Evolutionary conservation across 1,139 yeast genomes (phyloP).

Genomic region (Diutina catenulata): DNA sequence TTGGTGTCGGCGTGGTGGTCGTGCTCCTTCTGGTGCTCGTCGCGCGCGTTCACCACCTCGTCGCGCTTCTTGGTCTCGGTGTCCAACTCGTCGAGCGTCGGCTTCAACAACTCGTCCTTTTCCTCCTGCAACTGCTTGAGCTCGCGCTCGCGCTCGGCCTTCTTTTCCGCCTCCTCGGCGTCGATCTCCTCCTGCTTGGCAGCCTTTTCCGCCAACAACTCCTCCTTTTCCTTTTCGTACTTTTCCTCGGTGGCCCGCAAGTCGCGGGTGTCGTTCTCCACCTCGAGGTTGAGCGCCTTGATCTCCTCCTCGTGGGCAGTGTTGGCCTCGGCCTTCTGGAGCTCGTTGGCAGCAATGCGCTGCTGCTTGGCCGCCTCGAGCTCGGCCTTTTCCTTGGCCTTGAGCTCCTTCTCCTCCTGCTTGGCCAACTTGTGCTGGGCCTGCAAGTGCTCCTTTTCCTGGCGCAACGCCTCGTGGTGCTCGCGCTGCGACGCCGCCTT

Average conservation of each 20-base stretch:
- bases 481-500: conserved; percentile 68
- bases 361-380: conserved; percentile 13
- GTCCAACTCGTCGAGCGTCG: conserved; percentile 29
- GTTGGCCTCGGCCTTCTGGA: conserved; percentile 28
- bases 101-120: conserved; percentile 30
- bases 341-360: conserved; percentile 33
- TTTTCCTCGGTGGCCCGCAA: conserved; percentile 21
- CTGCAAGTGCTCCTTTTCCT: conserved; percentile 23
- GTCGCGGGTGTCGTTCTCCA: conserved; percentile 24
- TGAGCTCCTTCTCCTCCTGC: conserved; percentile 31
- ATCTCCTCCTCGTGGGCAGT: conserved; percentile 27
- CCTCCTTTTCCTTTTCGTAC: conserved; percentile 27
- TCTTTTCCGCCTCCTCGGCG: conserved; percentile 30
- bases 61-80: conserved; percentile 27
- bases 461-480: conserved; percentile 31
- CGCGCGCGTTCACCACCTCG: conserved; percentile 27
- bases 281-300: conserved; percentile 27
- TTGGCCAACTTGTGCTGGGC: conserved; percentile 7
- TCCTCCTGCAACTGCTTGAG: conserved; percentile 33
- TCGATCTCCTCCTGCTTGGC: conserved; percentile 31
- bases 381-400: conserved; percentile 16
- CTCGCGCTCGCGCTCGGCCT: conserved; percentile 29
- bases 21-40: conserved; percentile 25
- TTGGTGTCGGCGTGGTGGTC: conserved; percentile 20
- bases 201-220: conserved; percentile 25